phyloP scores from a whole-genome alignment of 192 early-diverging fungal genomes.

The Jimgerdemannia flammicorona region DNA sequence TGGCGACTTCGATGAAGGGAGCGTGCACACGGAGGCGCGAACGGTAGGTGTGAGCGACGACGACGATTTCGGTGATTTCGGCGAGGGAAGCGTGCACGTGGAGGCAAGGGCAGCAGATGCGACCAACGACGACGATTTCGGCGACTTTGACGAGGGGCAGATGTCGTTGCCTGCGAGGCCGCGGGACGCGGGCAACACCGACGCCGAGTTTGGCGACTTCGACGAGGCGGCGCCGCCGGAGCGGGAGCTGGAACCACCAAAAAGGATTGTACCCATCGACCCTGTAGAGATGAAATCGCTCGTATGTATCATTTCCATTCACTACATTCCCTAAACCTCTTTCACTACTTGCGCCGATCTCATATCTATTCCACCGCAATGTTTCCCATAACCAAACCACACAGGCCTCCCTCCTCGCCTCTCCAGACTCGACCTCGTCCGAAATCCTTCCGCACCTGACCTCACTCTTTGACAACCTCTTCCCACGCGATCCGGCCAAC shows the following conservation, averaged over 20 bases:
- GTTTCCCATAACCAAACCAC: neutral
- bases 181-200: neutral
- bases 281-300: neutral
- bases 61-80: constrained; percentile 20
- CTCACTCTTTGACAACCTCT: neutral
- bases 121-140: neutral
- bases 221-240: constrained; percentile 1
- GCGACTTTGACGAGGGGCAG: constrained; percentile 2
- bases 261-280: neutral
- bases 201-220: neutral
- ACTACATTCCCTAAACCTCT: too few relatives aligned
- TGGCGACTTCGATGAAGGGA: constrained; percentile 19
- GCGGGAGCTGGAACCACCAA: neutral
- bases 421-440: too few relatives aligned
- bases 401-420: neutral
- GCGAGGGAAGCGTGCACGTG: constrained; percentile 5
- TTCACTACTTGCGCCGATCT: too few relatives aligned
- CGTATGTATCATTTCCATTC: neutral
- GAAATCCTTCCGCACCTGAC: neutral
- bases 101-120: neutral
- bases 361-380: too few relatives aligned
- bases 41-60: neutral
- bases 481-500: neutral
- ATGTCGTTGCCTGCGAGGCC: too few relatives aligned
- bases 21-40: neutral